Percentiles rank a stretch among this genome's conserved stretches.
These are phyloP conservation scores for Singerocomus rubriflavus DNA, from an alignment of 1,284 basidiomycete genomes.

Conservation along the genomic window DNA sequence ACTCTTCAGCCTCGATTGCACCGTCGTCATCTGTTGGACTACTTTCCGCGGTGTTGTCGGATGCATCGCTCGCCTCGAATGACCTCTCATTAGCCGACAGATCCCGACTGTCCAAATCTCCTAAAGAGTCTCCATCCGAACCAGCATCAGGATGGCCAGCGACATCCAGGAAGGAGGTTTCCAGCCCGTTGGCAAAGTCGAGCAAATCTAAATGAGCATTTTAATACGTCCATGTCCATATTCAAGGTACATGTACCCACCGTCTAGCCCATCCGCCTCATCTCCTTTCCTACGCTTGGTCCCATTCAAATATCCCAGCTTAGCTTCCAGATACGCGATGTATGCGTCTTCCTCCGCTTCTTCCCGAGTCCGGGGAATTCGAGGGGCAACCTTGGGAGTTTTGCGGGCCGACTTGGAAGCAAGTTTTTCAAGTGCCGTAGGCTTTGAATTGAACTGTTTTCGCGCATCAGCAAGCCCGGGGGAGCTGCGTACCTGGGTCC, in stretches of 20 bases:
- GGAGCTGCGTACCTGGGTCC: background rate
- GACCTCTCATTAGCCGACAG: conserved; percentile 18
- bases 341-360: conserved; percentile 72
- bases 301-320: conserved; percentile 50
- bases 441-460: conserved; percentile 10
- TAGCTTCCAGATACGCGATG: conserved; percentile 74
- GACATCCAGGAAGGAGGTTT: conserved; percentile 6
- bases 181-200: conserved; percentile 45
- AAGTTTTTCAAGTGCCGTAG: conserved; percentile 38
- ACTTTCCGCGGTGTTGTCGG: conserved; percentile 16
- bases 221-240: background rate
- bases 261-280: conserved; percentile 64
- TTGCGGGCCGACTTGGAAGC: conserved; percentile 18
- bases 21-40: conserved; percentile 7
- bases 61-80: conserved; percentile 30
- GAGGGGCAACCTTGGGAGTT: conserved; percentile 19
- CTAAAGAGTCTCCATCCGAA: background rate
- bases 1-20: conserved; percentile 7
- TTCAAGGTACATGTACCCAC: conserved; percentile 32
- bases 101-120: background rate
- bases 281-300: conserved; percentile 37
- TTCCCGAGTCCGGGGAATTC: conserved; percentile 33
- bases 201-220: conserved; percentile 41
- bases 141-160: background rate
- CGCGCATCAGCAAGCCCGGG: background rate